Evolutionary conservation across 306 rosid genomes (phyloP), one percentile per base, ranked within the genome.

Genomic region (Astragalus glycyphyllos): DNA sequence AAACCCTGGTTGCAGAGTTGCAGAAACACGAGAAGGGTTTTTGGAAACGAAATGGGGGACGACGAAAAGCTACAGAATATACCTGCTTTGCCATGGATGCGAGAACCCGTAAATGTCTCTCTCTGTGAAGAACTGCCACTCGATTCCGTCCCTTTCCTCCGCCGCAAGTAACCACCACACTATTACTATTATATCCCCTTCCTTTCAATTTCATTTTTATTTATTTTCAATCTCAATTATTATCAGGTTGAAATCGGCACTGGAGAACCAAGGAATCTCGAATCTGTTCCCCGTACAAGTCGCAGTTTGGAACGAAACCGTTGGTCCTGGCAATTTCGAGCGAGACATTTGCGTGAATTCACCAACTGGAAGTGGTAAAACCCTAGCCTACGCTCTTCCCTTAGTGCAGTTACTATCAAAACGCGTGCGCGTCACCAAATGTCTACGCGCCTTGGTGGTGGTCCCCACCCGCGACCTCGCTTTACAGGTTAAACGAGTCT

Each of bases 301-400:
- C 7, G 94, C 87, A 2, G 92, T 89, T 20, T 94, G 98, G 98
- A 87, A 83, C 71, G 98, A 94, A 79, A 85, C 89, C 0, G 65
- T 94, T 40, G 97, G 98, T 4, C 96, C 97, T 5, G 97, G 96
- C 41, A 80, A 79, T n/a, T 93, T 90, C 34, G 84, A 84, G 32
- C 89, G 98, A 34, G 98, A 94, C 67, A 55, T 94, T 15, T 94
- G 97, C 71, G 75, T 94, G 53, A 90, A 94, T 71, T 94, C 97
- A 3, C 97, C 98, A 11, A 94, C 98, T 7, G 97, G 98, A 29
- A 94, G 97, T 50, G 98, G 98, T 16, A 88, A 94, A 79, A 94
- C 97, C 64, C 61, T 94, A 54, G 88, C 97, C 49, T 94, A 90
- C 73, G 98, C 98, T 17, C 81, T 94, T 76, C 98, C 98, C 3